Conservation (phyloP, 192 early-diverging fungal species). For the Irineochytrium annulatum region DNA sequence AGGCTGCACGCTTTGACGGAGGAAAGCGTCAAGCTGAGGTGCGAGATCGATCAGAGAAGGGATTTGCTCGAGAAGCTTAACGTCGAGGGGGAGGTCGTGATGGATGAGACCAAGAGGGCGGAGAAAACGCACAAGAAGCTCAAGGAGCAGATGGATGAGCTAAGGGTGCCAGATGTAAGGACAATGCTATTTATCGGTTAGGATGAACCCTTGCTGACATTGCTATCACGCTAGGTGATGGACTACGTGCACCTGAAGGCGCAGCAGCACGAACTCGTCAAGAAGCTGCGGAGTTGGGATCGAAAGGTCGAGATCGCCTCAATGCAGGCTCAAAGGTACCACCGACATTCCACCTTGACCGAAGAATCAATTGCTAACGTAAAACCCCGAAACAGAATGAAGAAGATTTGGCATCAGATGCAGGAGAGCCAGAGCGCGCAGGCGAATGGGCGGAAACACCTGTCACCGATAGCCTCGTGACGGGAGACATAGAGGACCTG, state of each 20-base stretch:
- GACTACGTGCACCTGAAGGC: conserved; percentile 47
- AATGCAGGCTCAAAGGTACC: conserved; percentile 48
- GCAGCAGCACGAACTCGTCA: conserved; percentile 46
- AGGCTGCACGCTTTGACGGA: conserved; percentile 42
- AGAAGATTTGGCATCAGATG: conserved; percentile 49
- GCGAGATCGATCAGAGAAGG: conserved; percentile 42
- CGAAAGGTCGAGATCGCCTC: conserved; percentile 53
- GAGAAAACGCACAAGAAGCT: conserved; percentile 30
- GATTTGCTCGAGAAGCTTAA: conserved; percentile 47
- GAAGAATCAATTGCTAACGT: no score
- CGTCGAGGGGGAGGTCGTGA: conserved; percentile 38
- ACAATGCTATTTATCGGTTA: background rate
- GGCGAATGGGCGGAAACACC: no score
- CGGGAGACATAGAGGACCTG: no score
- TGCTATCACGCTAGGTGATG: conserved; percentile 36
- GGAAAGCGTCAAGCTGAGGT: conserved; percentile 36
- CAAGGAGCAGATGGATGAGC: conserved; percentile 43
- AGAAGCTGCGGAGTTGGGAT: conserved; percentile 52
- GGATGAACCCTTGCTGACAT: background rate
- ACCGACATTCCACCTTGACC: background rate
- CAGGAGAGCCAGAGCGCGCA: no score
- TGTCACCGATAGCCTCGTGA: no score
- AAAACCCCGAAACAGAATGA: conserved; percentile 25
- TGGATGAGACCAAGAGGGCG: conserved; percentile 36
- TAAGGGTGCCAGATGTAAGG: conserved; percentile 47